Evolutionary conservation across 805 yeast species (phyloP), one percentile per base, ranked within the genome.

Genomic region (Ogataea parapolymorpha): DNA sequence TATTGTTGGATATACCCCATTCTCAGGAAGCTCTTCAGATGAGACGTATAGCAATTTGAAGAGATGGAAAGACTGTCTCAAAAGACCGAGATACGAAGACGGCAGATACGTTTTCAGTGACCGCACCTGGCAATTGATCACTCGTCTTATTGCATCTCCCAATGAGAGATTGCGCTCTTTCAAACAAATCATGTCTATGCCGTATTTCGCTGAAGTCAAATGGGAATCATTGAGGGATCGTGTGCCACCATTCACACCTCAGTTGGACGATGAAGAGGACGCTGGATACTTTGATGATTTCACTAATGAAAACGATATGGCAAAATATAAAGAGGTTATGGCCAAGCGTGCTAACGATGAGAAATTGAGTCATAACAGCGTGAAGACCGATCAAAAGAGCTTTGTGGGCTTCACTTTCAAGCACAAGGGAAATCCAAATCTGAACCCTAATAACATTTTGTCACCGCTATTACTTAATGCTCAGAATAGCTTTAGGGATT

Each of bases 251-350:
- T 93, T 93, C 63, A 85, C 93, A 14, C 99, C 99, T 3, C 96
- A 95, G 55, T 72, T 93, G 49, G 98, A 93, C 59, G 86, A 89
- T 46, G 99, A 93, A 56, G 93, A 89, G 48, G 99, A 93, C 66
- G 98, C 98, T 0, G 99, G 99, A 1, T 93, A 93, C 66, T 93
- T 93, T 61, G 99, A 93, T 66, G 99, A 93, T 63, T 93, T 93
- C 62, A 87, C 87, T 44, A 93, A 89, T 63, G 98, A 91, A 61
- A 89, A 85, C 34, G 95, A 91, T 62, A 89, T 93, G 98, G 93
- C 91, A 47, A 90, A 93, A 63, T 93, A 93, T 68, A 91, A 93
- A 56, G 99, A 93, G 56, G 99, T 93, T 11, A 82, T 93, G 71
- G 95, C 91, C 49, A 85, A 95, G 66, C 88, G 88, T 55, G 86